A percentile compares a stretch with the other conserved stretches of the same genome.
These are phyloP conservation scores for Brassica rapa DNA, from an alignment of 345 rosid genomes.

Conservation along the genomic window DNA sequence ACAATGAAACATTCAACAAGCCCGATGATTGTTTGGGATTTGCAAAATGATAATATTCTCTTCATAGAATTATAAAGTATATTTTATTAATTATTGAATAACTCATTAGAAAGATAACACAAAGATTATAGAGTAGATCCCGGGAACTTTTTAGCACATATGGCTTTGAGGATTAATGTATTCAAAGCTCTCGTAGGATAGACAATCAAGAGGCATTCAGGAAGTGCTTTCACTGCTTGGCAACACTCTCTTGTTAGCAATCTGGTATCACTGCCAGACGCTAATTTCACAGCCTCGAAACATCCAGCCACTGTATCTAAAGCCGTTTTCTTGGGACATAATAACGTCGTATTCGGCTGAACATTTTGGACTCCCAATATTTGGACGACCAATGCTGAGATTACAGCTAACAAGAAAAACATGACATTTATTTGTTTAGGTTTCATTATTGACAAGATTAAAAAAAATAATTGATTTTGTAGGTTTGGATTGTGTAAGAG, in stretches of 20 bases:
- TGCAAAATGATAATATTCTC: background rate
- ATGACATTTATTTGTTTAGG: background rate
- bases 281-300: background rate
- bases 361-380: background rate
- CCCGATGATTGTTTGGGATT: background rate
- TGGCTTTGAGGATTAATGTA: background rate
- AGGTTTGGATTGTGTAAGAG: background rate
- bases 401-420: background rate
- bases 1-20: background rate
- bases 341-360: background rate
- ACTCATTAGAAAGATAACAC: background rate
- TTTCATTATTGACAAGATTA: background rate
- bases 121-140: background rate
- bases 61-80: background rate
- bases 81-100: background rate
- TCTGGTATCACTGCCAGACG: background rate
- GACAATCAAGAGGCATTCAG: slow-evolving; percentile 11
- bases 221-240: background rate
- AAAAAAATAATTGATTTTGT: background rate
- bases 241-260: background rate
- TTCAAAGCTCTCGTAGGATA: background rate
- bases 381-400: background rate
- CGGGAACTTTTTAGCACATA: background rate
- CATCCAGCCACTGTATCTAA: slow-evolving; percentile 3
- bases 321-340: background rate